These are phyloP conservation scores for Selaginella moellendorffii DNA, from an alignment of 75 land plant genomes.

Conservation along the genomic window DNA sequence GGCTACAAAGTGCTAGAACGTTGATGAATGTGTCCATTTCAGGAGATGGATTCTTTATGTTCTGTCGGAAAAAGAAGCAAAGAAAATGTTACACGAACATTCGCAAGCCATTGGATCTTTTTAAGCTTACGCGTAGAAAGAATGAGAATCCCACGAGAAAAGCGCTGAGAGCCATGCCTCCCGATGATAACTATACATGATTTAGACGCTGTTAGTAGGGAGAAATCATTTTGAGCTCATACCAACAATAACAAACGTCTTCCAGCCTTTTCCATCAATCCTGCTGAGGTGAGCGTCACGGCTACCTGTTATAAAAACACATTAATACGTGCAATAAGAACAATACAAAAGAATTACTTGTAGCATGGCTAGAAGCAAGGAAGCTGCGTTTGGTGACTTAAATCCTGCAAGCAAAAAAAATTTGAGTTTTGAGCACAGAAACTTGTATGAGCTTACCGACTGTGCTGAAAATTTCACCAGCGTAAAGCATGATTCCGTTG, in stretches of 20 bases:
- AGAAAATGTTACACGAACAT: neutral
- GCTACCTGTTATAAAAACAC: neutral
- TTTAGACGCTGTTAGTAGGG: neutral
- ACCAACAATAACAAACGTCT: neutral
- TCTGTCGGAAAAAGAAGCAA: neutral
- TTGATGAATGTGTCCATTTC: conserved; percentile 25
- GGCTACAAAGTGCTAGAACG: conserved; percentile 39
- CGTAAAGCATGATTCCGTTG: neutral
- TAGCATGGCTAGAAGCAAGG: neutral
- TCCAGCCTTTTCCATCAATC: neutral
- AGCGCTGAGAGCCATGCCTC: neutral
- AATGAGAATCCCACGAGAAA: neutral
- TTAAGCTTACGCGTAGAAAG: conserved; percentile 19
- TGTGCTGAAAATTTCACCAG: neutral
- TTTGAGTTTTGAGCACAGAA: neutral
- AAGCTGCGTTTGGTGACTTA: neutral
- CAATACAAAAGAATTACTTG: neutral
- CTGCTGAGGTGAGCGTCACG: neutral
- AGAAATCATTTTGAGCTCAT: neutral
- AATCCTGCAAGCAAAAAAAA: neutral
- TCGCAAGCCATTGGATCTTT: neutral
- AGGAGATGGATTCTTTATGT: neutral
- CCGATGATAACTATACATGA: conserved; percentile 21
- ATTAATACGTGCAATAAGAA: neutral
- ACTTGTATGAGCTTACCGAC: neutral